These are phyloP conservation scores for Sonneratia alba DNA, from an alignment of 345 rosid genomes.

Conservation along the genomic window DNA sequence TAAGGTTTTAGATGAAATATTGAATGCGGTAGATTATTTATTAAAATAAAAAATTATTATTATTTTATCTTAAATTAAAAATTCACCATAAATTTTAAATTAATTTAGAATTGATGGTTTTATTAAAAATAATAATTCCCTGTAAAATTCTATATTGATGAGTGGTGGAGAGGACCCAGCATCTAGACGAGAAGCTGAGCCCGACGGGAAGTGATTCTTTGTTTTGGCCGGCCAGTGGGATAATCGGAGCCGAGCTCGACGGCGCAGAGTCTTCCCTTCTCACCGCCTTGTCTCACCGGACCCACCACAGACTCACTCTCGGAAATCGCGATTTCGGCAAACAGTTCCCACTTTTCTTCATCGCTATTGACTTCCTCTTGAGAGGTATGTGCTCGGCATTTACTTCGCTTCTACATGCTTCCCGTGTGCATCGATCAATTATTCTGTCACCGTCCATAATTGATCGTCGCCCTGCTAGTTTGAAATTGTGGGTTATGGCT, in stretches of 20 bases:
- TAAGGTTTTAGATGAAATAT: no score
- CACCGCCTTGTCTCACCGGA: not conserved
- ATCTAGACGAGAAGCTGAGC: not conserved
- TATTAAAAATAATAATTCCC: no score
- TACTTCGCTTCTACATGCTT: not conserved
- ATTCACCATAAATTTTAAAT: no score
- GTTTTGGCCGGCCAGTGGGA: not conserved
- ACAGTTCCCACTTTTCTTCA: not conserved
- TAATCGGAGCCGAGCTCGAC: not conserved
- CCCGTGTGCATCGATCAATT: not conserved
- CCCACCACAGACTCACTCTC: not conserved
- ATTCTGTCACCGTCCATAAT: not conserved
- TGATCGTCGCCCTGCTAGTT: not conserved
- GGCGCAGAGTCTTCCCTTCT: not conserved
- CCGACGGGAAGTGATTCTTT: not conserved
- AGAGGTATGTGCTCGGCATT: not conserved
- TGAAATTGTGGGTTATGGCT: not conserved
- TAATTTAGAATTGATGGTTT: no score
- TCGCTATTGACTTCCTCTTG: not conserved
- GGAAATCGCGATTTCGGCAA: not conserved
- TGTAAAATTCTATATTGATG: no score
- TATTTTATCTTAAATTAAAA: no score
- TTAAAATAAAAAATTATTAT: no score
- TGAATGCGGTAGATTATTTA: no score
- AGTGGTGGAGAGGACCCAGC: no score